These are phyloP conservation scores for Flaveria trinervia DNA, from an alignment of 129 eudicot genomes.

Conservation along the genomic window DNA sequence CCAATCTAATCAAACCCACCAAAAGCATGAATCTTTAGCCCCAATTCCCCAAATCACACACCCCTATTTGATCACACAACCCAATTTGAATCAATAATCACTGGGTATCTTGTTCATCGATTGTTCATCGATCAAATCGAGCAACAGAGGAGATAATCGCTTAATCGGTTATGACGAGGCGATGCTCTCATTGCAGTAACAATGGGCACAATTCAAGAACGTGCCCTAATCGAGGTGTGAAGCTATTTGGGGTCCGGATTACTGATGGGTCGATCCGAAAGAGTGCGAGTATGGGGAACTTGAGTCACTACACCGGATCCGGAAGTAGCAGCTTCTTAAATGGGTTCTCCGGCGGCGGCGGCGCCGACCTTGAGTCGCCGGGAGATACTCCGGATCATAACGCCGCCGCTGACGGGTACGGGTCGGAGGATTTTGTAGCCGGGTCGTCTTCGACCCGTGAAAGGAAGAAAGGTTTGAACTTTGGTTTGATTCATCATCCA, in stretches of 20 bases:
- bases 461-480: conserved; percentile 75
- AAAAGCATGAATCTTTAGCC: conserved; percentile 14
- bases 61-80: conserved; percentile 11
- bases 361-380: conserved; percentile 45
- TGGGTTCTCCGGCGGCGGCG: conserved; percentile 47
- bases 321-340: conserved; percentile 38
- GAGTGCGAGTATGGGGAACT: conserved; percentile 97
- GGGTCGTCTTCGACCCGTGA: conserved; percentile 84
- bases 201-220: conserved; percentile 96
- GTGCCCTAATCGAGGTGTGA: conserved; percentile 90
- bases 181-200: conserved; percentile 94
- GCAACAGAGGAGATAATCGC: conserved; percentile 15
- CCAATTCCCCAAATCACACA: neutral
- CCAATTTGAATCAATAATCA: neutral
- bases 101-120: neutral
- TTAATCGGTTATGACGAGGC: conserved; percentile 59
- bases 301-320: conserved; percentile 66
- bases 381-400: conserved; percentile 56
- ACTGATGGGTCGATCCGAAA: conserved; percentile 91
- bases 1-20: conserved; percentile 12
- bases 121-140: conserved; percentile 18
- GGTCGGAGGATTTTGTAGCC: conserved; percentile 86
- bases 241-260: conserved; percentile 88
- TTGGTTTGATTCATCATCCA: neutral
- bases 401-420: conserved; percentile 75